Evolutionary conservation across 1,284 basidiomycete genomes (phyloP).

Genomic region (Ustilago crameri): DNA sequence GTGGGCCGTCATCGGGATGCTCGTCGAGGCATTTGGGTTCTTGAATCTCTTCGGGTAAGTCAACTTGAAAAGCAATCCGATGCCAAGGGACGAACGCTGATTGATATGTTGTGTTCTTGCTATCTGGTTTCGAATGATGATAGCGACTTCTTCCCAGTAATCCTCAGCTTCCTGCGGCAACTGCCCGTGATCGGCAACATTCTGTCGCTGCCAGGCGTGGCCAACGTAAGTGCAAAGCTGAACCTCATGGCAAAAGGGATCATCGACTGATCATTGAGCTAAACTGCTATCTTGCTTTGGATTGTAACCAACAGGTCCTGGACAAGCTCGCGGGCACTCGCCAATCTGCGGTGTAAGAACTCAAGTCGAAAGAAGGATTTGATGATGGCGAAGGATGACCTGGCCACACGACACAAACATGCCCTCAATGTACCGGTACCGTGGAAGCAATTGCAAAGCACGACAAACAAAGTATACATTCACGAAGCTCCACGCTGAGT

Average conservation of each 20-base stretch:
- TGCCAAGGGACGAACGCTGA: neutral
- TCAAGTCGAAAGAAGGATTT: neutral
- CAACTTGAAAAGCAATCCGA: no score
- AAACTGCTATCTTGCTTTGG: neutral
- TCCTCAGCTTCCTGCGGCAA: constrained; percentile 93
- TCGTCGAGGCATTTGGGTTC: constrained; percentile 86
- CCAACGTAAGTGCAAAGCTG: constrained; percentile 62
- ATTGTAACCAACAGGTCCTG: constrained; percentile 57
- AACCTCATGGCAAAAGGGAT: neutral
- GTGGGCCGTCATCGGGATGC: constrained; percentile 91
- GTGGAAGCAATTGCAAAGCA: neutral
- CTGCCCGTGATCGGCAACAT: constrained; percentile 89
- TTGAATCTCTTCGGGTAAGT: constrained; percentile 95
- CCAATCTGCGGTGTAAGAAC: constrained; percentile 68
- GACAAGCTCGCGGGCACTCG: constrained; percentile 69
- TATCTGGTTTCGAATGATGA: neutral
- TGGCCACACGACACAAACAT: no score
- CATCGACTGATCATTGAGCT: neutral
- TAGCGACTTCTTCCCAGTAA: constrained; percentile 99
- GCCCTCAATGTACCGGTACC: neutral
- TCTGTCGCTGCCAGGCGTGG: constrained; percentile 78
- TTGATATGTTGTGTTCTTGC: neutral
- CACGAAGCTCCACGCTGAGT: neutral
- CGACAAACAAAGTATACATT: neutral
- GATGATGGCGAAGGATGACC: neutral